These are phyloP conservation scores for Clohesyomyces aquaticus DNA, from an alignment of 495 filamentous ascomycete genomes.

Conservation along the genomic window DNA sequence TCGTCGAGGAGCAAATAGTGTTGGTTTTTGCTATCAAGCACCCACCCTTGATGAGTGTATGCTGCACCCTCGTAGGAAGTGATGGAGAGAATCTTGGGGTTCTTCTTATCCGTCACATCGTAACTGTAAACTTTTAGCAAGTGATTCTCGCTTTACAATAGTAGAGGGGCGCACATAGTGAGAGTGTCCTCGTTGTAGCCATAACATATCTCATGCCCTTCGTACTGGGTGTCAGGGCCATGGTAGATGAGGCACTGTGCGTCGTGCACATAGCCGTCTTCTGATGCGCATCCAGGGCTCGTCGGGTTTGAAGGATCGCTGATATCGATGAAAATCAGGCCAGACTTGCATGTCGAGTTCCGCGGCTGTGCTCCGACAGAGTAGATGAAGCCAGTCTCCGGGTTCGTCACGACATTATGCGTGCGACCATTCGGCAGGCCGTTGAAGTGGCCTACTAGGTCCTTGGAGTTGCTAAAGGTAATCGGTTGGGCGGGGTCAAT, in stretches of 20 bases:
- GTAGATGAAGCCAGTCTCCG: conserved; percentile 56
- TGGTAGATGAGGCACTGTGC: conserved; percentile 64
- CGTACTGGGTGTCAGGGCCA: conserved; percentile 58
- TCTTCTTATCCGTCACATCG: conserved; percentile 61
- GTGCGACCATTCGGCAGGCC: conserved; percentile 53
- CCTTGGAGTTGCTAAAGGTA: conserved; percentile 46
- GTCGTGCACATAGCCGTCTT: conserved; percentile 65
- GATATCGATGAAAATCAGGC: conserved; percentile 60
- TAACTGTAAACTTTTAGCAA: conserved; percentile 18
- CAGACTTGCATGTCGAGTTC: conserved; percentile 52
- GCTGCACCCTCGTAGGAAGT: conserved; percentile 60
- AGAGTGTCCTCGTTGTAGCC: conserved; percentile 59
- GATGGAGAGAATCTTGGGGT: conserved; percentile 56
- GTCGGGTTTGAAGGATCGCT: conserved; percentile 50
- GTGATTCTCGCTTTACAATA: not conserved
- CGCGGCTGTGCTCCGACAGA: conserved; percentile 56
- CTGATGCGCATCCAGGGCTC: conserved; percentile 55
- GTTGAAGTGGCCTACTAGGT: conserved; percentile 42
- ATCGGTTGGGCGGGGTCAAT: conserved; percentile 40
- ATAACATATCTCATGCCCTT: conserved; percentile 63
- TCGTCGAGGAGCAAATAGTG: conserved; percentile 63
- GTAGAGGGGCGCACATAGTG: conserved; percentile 39
- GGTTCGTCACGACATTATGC: conserved; percentile 49
- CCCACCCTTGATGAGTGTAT: conserved; percentile 67
- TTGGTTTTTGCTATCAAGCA: conserved; percentile 57